Percentiles rank a stretch among this genome's conserved stretches.
Conservation (phyloP, 2,329 filamentous ascomycete genomes). For the Coniosporium tulheliwenetii region DNA sequence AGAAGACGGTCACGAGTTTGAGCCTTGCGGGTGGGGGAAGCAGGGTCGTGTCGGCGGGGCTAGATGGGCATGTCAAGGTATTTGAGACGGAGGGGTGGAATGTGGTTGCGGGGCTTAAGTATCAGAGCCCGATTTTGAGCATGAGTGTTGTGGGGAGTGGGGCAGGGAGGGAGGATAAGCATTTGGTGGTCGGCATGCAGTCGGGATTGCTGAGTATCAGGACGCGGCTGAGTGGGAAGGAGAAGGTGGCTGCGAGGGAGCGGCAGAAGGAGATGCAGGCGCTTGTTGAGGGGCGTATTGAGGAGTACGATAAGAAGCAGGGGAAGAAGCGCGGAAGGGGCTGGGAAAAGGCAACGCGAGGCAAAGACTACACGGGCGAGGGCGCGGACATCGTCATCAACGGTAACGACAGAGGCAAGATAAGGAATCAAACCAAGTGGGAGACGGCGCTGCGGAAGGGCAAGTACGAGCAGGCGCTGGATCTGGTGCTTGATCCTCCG, state of each 20-base stretch:
- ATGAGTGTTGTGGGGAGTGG: slow-evolving; percentile 59
- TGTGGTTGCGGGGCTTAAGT: slow-evolving; percentile 88
- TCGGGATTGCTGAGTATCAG: slow-evolving; percentile 82
- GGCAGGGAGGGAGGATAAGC: slow-evolving; percentile 63
- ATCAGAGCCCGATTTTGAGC: slow-evolving; percentile 77
- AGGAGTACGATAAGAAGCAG: slow-evolving; percentile 57
- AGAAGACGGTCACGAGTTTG: slow-evolving; percentile 90
- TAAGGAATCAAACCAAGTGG: slow-evolving; percentile 57
- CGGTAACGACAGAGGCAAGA: slow-evolving; percentile 47
- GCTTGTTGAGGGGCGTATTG: slow-evolving; percentile 60
- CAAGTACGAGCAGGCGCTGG: slow-evolving; percentile 61
- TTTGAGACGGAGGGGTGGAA: slow-evolving; percentile 94
- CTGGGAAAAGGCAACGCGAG: slow-evolving; percentile 46
- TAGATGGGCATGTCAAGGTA: slow-evolving; percentile 94
- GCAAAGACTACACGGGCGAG: slow-evolving; percentile 70
- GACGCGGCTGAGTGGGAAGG: slow-evolving; percentile 71
- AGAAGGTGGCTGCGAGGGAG: slow-evolving; percentile 61
- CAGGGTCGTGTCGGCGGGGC: slow-evolving; percentile 69
- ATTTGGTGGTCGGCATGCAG: slow-evolving; percentile 88
- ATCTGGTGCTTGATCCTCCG: slow-evolving; percentile 47
- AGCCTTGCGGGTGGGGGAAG: slow-evolving; percentile 66
- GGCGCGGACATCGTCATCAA: slow-evolving; percentile 81
- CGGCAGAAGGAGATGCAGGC: slow-evolving; percentile 75
- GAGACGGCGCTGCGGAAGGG: slow-evolving; percentile 67
- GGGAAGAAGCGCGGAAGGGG: slow-evolving; percentile 45